phyloP scores from a whole-genome alignment of 495 filamentous ascomycete genomes.

The Extremus antarcticus region DNA sequence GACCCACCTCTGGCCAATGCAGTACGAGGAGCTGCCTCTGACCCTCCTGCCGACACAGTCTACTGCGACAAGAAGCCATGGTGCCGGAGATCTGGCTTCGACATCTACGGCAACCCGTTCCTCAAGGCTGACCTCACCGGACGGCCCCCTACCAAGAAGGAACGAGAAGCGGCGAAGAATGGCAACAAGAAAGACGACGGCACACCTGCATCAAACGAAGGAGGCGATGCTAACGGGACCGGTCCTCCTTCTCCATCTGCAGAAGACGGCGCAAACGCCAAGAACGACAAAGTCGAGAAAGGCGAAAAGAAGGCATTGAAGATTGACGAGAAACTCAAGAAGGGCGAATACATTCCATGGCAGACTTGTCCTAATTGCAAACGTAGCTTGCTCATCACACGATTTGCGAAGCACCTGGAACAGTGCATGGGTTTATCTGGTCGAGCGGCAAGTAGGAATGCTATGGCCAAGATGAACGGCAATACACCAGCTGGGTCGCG shows the following conservation, averaged over 20 bases:
- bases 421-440: constrained; percentile 70
- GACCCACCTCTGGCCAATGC: constrained; percentile 24
- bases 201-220: constrained; percentile 23
- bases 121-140: constrained; percentile 45
- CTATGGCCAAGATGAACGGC: constrained; percentile 30
- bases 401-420: constrained; percentile 64
- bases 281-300: constrained; percentile 23
- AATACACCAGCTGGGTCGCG: constrained; percentile 46
- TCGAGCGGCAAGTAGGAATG: constrained; percentile 47
- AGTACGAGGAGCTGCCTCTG: constrained; percentile 25
- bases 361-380: constrained; percentile 56
- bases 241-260: constrained; percentile 13
- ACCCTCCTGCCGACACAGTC: constrained; percentile 21
- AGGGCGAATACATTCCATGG: constrained; percentile 59
- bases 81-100: constrained; percentile 60
- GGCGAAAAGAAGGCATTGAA: constrained; percentile 42
- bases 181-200: constrained; percentile 24
- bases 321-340: constrained; percentile 35
- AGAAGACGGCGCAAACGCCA: constrained; percentile 31
- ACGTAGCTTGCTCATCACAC: constrained; percentile 47
- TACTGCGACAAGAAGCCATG: constrained; percentile 73
- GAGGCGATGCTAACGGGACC: constrained; percentile 10
- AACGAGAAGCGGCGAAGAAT: constrained; percentile 26
- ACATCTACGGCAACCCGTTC: constrained; percentile 76
- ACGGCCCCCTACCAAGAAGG: constrained; percentile 47